Evolutionary conservation across 2,329 filamentous ascomycete genomes (phyloP).

Genomic region (Verticillium nonalfalfae): DNA sequence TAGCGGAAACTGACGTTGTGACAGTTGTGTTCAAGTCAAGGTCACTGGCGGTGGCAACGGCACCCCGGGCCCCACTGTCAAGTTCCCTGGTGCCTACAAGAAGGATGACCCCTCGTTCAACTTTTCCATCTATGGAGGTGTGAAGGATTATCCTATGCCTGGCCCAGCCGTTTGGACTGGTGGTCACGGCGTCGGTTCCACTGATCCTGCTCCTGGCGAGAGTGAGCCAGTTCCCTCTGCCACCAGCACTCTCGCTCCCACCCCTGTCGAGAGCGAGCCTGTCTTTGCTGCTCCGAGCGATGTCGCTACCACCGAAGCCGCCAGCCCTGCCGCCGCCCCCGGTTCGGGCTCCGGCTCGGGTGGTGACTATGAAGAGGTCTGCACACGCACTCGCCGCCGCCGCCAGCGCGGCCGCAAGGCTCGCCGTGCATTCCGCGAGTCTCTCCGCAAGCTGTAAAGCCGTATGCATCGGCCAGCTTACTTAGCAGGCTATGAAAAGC

Average conservation of each 20-base stretch:
- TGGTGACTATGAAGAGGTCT: not conserved
- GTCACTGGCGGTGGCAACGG: slow-evolving; percentile 13
- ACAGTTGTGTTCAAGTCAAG: slow-evolving; percentile 14
- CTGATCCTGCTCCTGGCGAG: not conserved
- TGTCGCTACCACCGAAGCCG: not conserved
- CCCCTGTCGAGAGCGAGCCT: not conserved
- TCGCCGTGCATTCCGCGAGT: not conserved
- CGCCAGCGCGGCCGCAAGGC: not conserved
- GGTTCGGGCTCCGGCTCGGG: not conserved
- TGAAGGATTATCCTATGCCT: not conserved
- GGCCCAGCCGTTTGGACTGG: not conserved
- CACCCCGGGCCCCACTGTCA: slow-evolving; percentile 12
- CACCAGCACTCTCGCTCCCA: not conserved
- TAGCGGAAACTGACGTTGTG: not conserved
- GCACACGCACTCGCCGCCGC: not conserved
- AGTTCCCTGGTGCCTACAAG: slow-evolving; percentile 16
- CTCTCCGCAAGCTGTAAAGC: not conserved
- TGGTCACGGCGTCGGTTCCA: not conserved
- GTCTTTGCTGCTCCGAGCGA: not conserved
- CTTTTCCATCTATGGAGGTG: slow-evolving; percentile 8
- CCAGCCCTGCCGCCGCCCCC: not conserved
- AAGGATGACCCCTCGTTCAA: slow-evolving; percentile 9
- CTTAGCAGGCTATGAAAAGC: too few relatives aligned
- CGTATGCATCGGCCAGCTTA: too few relatives aligned
- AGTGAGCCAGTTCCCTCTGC: not conserved